These are phyloP conservation scores for Datura wrightii DNA, from an alignment of 257 asterid genomes.

Conservation along the genomic window DNA sequence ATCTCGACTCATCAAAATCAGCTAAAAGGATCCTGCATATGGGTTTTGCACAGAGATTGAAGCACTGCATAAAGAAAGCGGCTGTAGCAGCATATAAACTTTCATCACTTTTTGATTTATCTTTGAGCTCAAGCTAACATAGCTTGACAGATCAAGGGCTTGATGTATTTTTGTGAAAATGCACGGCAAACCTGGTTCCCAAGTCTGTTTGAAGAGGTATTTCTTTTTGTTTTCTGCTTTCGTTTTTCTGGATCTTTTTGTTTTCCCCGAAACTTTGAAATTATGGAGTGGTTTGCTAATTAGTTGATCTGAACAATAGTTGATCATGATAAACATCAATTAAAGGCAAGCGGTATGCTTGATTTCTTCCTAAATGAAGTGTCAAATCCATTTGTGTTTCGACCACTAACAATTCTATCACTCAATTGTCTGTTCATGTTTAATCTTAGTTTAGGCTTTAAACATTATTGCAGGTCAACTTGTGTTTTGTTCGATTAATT, in stretches of 20 bases:
- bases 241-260: not conserved
- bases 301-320: not conserved
- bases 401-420: not conserved
- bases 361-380: not conserved
- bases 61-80: not conserved
- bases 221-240: not conserved
- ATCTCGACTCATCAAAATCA: not conserved
- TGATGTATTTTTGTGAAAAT: not conserved
- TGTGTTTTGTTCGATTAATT: too few relatives aligned
- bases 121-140: too few relatives aligned
- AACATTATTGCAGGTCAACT: too few relatives aligned
- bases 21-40: not conserved
- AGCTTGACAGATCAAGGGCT: not conserved
- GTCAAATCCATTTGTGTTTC: not conserved
- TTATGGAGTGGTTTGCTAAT: not conserved
- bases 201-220: not conserved
- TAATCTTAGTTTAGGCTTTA: not conserved
- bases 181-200: not conserved
- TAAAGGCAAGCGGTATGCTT: not conserved
- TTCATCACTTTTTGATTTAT: not conserved
- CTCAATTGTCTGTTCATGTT: not conserved
- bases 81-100: not conserved
- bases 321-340: not conserved
- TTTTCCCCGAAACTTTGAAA: not conserved
- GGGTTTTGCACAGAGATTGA: not conserved